A percentile compares a stretch with the other conserved stretches of the same genome.
phyloP scores from a whole-genome alignment of 2,329 filamentous ascomycete species.

The Byssothecium circinans region DNA sequence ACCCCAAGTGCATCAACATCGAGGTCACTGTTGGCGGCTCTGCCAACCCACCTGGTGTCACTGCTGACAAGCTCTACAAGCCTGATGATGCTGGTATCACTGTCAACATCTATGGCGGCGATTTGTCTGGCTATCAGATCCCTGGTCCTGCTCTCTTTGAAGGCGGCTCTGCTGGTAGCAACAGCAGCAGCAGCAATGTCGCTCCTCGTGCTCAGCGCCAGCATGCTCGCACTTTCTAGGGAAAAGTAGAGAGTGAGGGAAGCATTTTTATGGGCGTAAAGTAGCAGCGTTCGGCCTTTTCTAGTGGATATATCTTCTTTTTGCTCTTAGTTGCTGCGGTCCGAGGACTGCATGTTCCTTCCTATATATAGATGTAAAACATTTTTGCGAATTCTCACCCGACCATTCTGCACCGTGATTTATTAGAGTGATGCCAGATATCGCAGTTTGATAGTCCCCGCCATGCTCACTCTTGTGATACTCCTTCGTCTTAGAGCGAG shows the following conservation, averaged over 20 bases:
- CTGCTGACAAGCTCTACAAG: conserved; percentile 59
- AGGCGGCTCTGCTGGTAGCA: conserved; percentile 17
- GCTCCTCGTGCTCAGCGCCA: conserved; percentile 8
- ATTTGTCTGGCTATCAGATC: conserved; percentile 49
- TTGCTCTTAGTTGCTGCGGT: too few species aligned
- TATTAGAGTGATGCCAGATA: too few species aligned
- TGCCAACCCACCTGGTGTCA: conserved; percentile 47
- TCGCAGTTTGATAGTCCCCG: too few species aligned
- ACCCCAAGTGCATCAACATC: conserved; percentile 59
- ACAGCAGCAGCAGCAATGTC: not conserved
- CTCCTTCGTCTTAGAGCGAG: too few species aligned
- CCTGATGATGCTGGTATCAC: conserved; percentile 60
- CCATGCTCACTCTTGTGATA: too few species aligned
- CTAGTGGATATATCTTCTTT: not conserved
- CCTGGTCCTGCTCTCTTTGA: conserved; percentile 52
- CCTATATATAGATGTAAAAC: not conserved
- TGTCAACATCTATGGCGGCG: conserved; percentile 59
- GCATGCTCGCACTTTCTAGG: conserved; percentile 3
- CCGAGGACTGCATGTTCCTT: not conserved
- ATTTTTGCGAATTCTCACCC: too few species aligned
- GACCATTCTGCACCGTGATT: too few species aligned
- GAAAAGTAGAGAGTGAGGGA: too few species aligned
- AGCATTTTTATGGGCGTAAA: too few species aligned
- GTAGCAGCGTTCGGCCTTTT: not conserved
- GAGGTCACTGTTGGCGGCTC: conserved; percentile 59